These are phyloP conservation scores for Vararia minispora DNA, from an alignment of 768 basidiomycete genomes.

Conservation along the genomic window DNA sequence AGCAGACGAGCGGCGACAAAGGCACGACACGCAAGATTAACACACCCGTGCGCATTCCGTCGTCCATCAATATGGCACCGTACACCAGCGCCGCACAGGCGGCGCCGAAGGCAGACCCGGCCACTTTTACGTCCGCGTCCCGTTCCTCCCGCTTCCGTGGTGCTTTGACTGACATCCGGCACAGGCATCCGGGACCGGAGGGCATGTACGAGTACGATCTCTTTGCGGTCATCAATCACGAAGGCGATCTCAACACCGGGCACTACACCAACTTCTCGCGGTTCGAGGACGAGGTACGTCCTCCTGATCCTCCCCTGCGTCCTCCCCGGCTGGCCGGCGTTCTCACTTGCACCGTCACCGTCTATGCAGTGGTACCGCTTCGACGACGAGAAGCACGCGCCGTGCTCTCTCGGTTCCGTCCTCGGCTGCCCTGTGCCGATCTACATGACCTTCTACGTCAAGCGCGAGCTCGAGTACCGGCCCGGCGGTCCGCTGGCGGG, in stretches of 20 bases:
- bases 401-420: conserved; percentile 55
- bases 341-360: too few relatives aligned
- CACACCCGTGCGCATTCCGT: conserved; percentile 70
- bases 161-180: neutral
- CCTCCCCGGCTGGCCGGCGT: neutral
- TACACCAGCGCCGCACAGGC: conserved; percentile 62
- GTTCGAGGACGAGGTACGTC: conserved; percentile 71
- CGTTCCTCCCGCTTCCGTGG: neutral
- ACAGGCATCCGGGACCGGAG: conserved; percentile 43
- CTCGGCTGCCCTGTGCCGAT: conserved; percentile 49
- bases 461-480: conserved; percentile 79
- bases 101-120: conserved; percentile 32
- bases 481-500: too few relatives aligned
- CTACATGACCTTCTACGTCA: conserved; percentile 96
- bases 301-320: neutral
- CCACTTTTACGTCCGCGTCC: conserved; percentile 6
- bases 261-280: conserved; percentile 88
- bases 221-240: conserved; percentile 89
- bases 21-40: conserved; percentile 78
- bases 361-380: conserved; percentile 76
- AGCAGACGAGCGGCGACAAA: conserved; percentile 71
- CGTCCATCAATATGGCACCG: conserved; percentile 78
- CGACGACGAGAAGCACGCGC: conserved; percentile 87
- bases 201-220: conserved; percentile 83
- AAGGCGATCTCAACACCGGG: conserved; percentile 89